These are phyloP conservation scores for Carallia pectinifolia DNA, from an alignment of 345 rosid species.

Conservation along the genomic window DNA sequence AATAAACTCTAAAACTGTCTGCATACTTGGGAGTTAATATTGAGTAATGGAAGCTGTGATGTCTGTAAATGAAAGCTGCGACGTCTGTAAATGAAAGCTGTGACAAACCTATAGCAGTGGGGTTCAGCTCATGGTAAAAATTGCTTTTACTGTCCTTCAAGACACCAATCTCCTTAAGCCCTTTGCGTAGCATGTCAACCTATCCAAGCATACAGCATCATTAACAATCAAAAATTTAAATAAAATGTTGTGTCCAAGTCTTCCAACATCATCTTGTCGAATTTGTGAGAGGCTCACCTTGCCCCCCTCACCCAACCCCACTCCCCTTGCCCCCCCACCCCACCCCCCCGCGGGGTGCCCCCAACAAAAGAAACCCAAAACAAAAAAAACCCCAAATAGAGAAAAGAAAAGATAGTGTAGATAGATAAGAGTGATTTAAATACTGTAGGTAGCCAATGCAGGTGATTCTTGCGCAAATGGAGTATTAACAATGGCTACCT, in stretches of 20 bases:
- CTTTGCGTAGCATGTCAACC: slow-evolving; percentile 67
- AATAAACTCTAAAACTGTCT: background rate
- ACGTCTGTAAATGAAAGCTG: slow-evolving; percentile 3
- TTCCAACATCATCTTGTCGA: too few relatives aligned
- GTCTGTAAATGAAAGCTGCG: background rate
- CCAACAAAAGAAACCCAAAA: background rate
- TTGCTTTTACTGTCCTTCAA: slow-evolving; percentile 42
- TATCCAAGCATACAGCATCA: slow-evolving; percentile 33
- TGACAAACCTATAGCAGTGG: slow-evolving; percentile 83
- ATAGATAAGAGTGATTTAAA: background rate
- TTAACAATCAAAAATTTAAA: background rate
- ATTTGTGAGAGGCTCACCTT: too few relatives aligned
- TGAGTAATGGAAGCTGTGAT: background rate
- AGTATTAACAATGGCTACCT: background rate
- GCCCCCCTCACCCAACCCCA: too few relatives aligned
- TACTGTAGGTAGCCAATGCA: slow-evolving; percentile 1
- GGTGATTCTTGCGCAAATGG: background rate
- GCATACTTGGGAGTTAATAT: background rate
- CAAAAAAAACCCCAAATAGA: background rate
- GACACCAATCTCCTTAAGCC: slow-evolving; percentile 81
- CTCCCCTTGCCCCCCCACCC: too few relatives aligned
- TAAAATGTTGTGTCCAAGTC: too few relatives aligned
- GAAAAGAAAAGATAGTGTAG: background rate
- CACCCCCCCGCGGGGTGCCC: too few relatives aligned
- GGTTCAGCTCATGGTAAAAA: slow-evolving; percentile 67